Evolutionary conservation across 2,329 filamentous ascomycete genomes (phyloP).

Genomic region (Camillea tinctor): DNA sequence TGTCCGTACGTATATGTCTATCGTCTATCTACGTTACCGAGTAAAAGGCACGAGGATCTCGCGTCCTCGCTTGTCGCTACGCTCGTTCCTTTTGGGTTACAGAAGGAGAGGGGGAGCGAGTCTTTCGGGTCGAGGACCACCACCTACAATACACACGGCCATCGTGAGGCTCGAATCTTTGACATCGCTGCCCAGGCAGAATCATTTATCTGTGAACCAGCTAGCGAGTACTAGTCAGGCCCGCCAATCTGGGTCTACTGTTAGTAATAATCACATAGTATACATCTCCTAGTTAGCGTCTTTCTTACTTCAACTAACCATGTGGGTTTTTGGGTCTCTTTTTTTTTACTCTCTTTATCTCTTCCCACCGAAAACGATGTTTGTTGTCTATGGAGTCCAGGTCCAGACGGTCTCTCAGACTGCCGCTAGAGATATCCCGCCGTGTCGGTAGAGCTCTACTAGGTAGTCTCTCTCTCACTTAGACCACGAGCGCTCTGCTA

Average conservation of each 20-base stretch:
- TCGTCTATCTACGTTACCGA: not conserved
- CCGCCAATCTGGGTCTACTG: not conserved
- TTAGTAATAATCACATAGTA: not conserved
- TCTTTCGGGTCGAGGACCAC: too few species aligned
- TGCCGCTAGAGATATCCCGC: not conserved
- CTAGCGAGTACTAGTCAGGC: not conserved
- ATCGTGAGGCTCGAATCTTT: not conserved
- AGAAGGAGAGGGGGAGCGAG: too few species aligned
- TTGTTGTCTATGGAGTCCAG: not conserved
- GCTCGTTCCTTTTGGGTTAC: not conserved
- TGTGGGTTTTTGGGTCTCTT: not conserved
- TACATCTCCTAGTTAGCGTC: not conserved
- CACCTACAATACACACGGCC: not conserved
- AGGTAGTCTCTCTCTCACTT: not conserved
- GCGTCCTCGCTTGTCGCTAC: not conserved
- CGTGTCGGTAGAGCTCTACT: not conserved
- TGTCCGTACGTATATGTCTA: not conserved
- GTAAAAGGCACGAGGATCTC: not conserved
- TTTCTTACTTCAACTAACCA: not conserved
- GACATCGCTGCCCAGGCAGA: too few species aligned
- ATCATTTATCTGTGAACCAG: not conserved
- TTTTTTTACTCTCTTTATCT: not conserved
- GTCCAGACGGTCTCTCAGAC: not conserved
- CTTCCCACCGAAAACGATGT: not conserved
- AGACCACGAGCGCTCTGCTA: not conserved